phyloP scores from a whole-genome alignment of 1,139 yeast species.

The Sugiyamaella grinbergsii region DNA sequence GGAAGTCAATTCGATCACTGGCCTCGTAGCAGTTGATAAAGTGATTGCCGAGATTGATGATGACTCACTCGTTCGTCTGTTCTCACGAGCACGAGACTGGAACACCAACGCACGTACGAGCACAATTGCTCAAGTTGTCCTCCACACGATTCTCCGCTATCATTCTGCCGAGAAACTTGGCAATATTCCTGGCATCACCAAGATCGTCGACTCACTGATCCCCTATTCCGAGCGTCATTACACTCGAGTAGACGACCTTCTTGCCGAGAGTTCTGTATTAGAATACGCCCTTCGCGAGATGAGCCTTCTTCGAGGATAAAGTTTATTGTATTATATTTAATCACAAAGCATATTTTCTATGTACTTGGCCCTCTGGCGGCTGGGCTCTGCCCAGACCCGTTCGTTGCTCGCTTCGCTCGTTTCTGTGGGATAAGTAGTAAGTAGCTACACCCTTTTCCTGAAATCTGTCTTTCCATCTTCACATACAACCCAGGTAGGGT shows the following conservation, averaged over 20 bases:
- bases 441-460: too few relatives aligned
- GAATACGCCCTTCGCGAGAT: slow-evolving; percentile 80
- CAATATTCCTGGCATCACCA: slow-evolving; percentile 67
- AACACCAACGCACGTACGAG: slow-evolving; percentile 84
- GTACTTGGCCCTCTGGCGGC: slow-evolving; percentile 13
- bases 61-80: slow-evolving; percentile 60
- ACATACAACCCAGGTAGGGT: neutral
- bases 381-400: slow-evolving; percentile 4
- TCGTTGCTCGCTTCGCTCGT: neutral
- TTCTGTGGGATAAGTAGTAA: neutral
- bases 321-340: slow-evolving; percentile 3
- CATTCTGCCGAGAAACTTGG: slow-evolving; percentile 58
- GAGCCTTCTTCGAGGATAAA: slow-evolving; percentile 26
- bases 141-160: slow-evolving; percentile 59
- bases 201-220: slow-evolving; percentile 67
- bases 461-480: too few relatives aligned
- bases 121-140: slow-evolving; percentile 73
- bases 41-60: slow-evolving; percentile 60
- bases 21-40: slow-evolving; percentile 63
- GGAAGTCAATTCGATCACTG: slow-evolving; percentile 53
- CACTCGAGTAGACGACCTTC: slow-evolving; percentile 68
- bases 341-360: neutral
- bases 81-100: slow-evolving; percentile 89
- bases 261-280: slow-evolving; percentile 81
- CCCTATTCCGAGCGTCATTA: slow-evolving; percentile 90